Evolutionary conservation across 2,329 filamentous ascomycete species (phyloP).

Genomic region (Microdochium bolleyi): DNA sequence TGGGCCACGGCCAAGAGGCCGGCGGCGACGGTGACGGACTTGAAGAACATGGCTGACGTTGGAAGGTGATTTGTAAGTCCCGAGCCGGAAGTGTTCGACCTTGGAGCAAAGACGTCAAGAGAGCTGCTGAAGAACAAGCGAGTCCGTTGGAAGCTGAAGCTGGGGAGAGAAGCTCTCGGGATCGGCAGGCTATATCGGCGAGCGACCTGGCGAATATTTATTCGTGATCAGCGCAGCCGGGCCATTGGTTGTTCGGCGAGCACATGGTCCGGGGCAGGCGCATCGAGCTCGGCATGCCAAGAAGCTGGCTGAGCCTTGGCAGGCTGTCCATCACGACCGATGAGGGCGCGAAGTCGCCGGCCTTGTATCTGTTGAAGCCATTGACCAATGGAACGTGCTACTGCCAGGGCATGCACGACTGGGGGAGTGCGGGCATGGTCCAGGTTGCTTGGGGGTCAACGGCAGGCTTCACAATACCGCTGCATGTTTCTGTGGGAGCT

Average conservation of each 20-base stretch:
- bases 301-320: background rate
- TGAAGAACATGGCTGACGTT: background rate
- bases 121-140: background rate
- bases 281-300: background rate
- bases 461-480: background rate
- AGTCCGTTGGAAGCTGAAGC: background rate
- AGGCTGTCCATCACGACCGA: background rate
- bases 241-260: background rate
- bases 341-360: background rate
- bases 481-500: too few relatives aligned
- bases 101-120: background rate
- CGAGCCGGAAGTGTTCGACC: too few relatives aligned
- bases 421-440: background rate
- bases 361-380: background rate
- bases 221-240: background rate
- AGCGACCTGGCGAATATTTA: background rate
- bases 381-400: background rate
- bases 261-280: background rate
- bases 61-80: background rate
- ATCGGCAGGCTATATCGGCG: background rate
- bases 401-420: background rate
- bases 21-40: background rate
- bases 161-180: background rate
- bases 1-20: background rate
- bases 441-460: background rate